phyloP scores from a whole-genome alignment of 495 filamentous ascomycete genomes.

The Aspergillus incahuasiensis region DNA sequence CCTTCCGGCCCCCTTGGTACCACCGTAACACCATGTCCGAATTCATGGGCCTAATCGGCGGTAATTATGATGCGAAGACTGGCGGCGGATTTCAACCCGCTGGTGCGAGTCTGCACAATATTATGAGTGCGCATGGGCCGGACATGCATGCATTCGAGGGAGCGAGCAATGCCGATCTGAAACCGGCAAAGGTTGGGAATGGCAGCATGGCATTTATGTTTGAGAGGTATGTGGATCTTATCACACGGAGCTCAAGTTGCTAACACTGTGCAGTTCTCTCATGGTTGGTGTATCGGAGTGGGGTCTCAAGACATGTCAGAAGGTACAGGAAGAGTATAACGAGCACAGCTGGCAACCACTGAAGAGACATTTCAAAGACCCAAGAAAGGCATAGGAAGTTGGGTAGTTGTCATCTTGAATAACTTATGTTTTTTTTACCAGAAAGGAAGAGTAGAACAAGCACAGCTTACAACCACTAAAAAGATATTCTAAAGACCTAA shows the following conservation, averaged over 20 bases:
- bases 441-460: constrained; percentile 74
- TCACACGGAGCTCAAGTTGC: not conserved
- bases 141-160: constrained; percentile 54
- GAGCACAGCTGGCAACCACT: constrained; percentile 80
- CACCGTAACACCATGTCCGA: constrained; percentile 78
- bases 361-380: constrained; percentile 70
- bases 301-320: constrained; percentile 77
- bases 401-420: not conserved
- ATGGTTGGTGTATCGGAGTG: constrained; percentile 94
- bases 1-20: constrained; percentile 80
- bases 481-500: constrained; percentile 66
- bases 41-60: constrained; percentile 52
- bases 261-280: constrained; percentile 52
- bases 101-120: constrained; percentile 59
- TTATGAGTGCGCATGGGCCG: constrained; percentile 61
- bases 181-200: constrained; percentile 56
- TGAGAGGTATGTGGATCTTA: constrained; percentile 46
- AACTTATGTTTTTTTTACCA: no score
- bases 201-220: constrained; percentile 68
- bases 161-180: constrained; percentile 52
- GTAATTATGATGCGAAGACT: constrained; percentile 63
- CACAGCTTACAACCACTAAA: constrained; percentile 82
- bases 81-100: constrained; percentile 62
- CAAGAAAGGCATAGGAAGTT: constrained; percentile 34
- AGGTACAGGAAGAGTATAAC: constrained; percentile 80